Evolutionary conservation across 2,329 filamentous ascomycete genomes (phyloP), one percentile per base, ranked within the genome.

Genomic region (Parascedosporium putredinis): DNA sequence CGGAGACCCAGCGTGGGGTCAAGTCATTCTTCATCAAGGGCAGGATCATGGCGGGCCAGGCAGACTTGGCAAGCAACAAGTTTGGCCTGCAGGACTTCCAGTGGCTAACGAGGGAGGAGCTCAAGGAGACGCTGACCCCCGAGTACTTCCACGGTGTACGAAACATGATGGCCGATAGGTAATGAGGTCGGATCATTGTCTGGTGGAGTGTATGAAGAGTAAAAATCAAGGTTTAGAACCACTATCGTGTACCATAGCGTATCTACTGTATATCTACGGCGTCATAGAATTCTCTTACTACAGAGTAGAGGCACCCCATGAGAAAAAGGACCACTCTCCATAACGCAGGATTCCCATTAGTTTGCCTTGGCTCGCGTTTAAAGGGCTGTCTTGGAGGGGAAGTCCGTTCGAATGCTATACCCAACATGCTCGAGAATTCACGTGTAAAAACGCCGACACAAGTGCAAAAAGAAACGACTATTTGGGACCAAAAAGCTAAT

Each of bases 11-110:
- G 56, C 68, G 75, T 51, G 88, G 87, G 49, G 78, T 85, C 61
- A 96, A 95, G 76, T 83, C 83, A 2, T 98, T 98, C 68, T 96
- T 95, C 76, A 80, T 97, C 74, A 97, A 97, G 75, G 87, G 82
- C 47, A 81, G 93, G 55, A 97, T 98, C 65, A 88, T 97, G 86
- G 88, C 90, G 29, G 93, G 93, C n/a, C 93, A 97, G 70, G 88
- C 85, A 25, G 79, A 95, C 65, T 67, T 97, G 48, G 71, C 73
- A 54, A 74, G 72, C 52, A 95, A 93, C 68, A 70, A 72, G 53
- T 76, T 86, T 51, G 86, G 84, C 5, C 73, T 93, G 49, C 74
- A 75, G 49, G 88, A 96, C 64, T 98, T 93, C 71, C 82, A 86
- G 69, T 98, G 93, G 93, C 68, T 97, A 60, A 84, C 87, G 22